Evolutionary conservation across 2,329 filamentous ascomycete species (phyloP).

Genomic region (Fusarium longipes): DNA sequence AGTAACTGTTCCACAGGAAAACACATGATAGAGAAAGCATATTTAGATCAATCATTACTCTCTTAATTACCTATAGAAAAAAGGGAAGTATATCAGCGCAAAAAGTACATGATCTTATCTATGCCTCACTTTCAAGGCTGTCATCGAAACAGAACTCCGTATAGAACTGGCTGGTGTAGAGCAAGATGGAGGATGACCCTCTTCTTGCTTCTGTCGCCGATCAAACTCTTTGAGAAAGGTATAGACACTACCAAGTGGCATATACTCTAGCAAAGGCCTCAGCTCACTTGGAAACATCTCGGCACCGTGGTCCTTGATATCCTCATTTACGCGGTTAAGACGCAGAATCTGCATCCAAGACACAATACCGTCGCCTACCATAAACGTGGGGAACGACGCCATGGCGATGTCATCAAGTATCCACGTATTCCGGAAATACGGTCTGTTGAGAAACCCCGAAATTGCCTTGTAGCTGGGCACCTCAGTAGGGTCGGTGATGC

Average conservation of each 20-base stretch:
- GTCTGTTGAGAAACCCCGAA: constrained; percentile 36
- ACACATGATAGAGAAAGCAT: not conserved
- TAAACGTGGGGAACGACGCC: constrained; percentile 38
- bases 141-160: constrained; percentile 36
- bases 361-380: constrained; percentile 40
- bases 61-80: no score
- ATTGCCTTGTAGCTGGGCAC: constrained; percentile 42
- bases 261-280: constrained; percentile 34
- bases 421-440: constrained; percentile 42
- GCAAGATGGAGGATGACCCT: not conserved
- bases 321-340: constrained; percentile 42
- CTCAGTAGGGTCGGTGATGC: constrained; percentile 36
- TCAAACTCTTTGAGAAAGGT: constrained; percentile 42
- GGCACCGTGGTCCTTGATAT: constrained; percentile 39
- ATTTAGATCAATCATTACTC: no score
- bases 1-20: not conserved
- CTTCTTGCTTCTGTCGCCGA: constrained; percentile 31
- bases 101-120: not conserved
- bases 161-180: constrained; percentile 34
- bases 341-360: constrained; percentile 43
- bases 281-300: constrained; percentile 40
- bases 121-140: constrained; percentile 9
- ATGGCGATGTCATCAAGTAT: constrained; percentile 42
- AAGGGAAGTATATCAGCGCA: not conserved
- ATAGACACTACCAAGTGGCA: constrained; percentile 40